A percentile compares a stretch with the other conserved stretches of the same genome.
These are phyloP conservation scores for Asterionellopsis glacialis DNA, from an alignment of 108 stramenopile genomes.

Conservation along the genomic window DNA sequence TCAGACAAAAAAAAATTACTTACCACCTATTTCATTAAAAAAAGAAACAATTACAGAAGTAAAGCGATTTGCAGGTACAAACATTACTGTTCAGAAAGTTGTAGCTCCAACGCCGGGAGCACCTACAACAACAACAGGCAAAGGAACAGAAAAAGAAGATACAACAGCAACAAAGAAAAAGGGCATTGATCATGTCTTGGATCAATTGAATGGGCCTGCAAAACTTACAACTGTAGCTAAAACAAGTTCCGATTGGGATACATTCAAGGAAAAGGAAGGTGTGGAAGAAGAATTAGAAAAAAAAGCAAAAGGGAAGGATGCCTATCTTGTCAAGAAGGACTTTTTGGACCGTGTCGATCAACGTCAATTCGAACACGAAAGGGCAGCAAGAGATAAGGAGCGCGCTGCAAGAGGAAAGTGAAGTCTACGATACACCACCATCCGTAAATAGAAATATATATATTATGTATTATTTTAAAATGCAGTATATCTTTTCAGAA, in stretches of 20 bases:
- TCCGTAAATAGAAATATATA: too few species aligned
- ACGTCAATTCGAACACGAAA: constrained; percentile 79
- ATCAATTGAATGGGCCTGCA: constrained; percentile 57
- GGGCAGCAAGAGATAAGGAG: constrained; percentile 65
- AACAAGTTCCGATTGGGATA: constrained; percentile 85
- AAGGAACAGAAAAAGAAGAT: not conserved
- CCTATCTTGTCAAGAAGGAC: constrained; percentile 84
- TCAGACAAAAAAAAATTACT: not conserved
- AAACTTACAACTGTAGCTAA: constrained; percentile 79
- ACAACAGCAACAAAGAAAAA: constrained; percentile 2
- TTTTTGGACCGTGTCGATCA: constrained; percentile 81
- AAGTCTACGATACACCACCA: too few species aligned
- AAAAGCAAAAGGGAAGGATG: constrained; percentile 71
- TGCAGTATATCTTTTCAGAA: too few species aligned
- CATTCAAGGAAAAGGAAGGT: constrained; percentile 72
- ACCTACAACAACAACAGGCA: not conserved
- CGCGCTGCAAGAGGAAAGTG: constrained; percentile 35
- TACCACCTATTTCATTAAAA: not conserved
- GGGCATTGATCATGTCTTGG: constrained; percentile 61
- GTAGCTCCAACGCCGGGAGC: constrained; percentile 8
- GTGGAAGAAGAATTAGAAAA: constrained; percentile 78
- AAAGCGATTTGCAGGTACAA: constrained; percentile 47
- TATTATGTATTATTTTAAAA: too few species aligned
- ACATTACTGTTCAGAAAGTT: constrained; percentile 33
- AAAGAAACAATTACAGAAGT: constrained; percentile 31